These are phyloP conservation scores for Leccinum uliginosum DNA, from an alignment of 768 basidiomycete species.

Conservation along the genomic window DNA sequence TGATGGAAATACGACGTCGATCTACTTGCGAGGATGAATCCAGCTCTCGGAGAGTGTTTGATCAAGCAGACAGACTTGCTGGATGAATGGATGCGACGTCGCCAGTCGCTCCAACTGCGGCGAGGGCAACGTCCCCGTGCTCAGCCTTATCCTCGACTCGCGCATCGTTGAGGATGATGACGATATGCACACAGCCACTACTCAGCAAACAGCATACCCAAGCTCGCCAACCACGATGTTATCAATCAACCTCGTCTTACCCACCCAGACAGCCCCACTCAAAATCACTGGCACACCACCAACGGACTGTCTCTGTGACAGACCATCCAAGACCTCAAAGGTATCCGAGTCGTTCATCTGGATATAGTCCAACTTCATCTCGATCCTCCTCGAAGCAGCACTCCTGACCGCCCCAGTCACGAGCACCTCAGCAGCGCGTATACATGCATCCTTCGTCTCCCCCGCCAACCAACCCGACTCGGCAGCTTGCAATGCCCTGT, in stretches of 20 bases:
- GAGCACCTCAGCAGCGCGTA: slow-evolving; percentile 40
- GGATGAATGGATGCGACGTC: slow-evolving; percentile 46
- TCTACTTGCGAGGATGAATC: slow-evolving; percentile 33
- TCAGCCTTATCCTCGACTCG: slow-evolving; percentile 16
- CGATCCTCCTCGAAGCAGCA: slow-evolving; percentile 39
- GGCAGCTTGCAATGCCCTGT: slow-evolving; percentile 61
- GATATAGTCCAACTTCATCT: slow-evolving; percentile 76
- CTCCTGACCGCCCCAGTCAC: slow-evolving; percentile 32
- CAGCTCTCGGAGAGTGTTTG: not conserved
- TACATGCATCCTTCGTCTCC: slow-evolving; percentile 45
- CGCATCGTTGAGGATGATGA: slow-evolving; percentile 6
- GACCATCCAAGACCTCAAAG: slow-evolving; percentile 56
- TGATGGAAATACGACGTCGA: slow-evolving; percentile 61
- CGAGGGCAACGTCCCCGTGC: slow-evolving; percentile 19
- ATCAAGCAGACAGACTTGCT: slow-evolving; percentile 39
- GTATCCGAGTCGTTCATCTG: slow-evolving; percentile 80
- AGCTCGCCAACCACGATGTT: slow-evolving; percentile 74
- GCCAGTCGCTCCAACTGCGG: slow-evolving; percentile 34
- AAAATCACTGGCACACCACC: slow-evolving; percentile 50
- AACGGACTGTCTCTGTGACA: slow-evolving; percentile 24
- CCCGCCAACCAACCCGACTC: slow-evolving; percentile 51
- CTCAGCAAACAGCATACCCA: not conserved
- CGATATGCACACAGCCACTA: slow-evolving; percentile 14
- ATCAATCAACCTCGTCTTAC: slow-evolving; percentile 87
- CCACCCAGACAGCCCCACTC: slow-evolving; percentile 85